These are phyloP conservation scores for Blastobotrys mokoenaii DNA, from an alignment of 805 yeast genomes.

Conservation along the genomic window DNA sequence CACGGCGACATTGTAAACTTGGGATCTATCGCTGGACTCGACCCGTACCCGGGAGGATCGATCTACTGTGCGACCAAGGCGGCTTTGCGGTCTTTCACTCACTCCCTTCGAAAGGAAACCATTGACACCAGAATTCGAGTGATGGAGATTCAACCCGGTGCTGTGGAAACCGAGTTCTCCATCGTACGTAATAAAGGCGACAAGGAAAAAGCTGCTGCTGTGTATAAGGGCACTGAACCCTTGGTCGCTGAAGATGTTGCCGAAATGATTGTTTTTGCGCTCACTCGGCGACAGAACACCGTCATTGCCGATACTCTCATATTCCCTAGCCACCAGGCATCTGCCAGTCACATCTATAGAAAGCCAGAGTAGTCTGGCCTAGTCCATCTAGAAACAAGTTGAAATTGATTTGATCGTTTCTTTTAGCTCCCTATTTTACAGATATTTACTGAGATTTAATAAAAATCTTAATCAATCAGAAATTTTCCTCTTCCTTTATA, in stretches of 20 bases:
- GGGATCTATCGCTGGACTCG: slow-evolving; percentile 66
- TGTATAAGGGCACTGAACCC: slow-evolving; percentile 63
- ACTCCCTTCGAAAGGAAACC: slow-evolving; percentile 61
- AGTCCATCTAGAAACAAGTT: too few relatives aligned
- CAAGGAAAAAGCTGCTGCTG: slow-evolving; percentile 48
- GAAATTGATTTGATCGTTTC: too few relatives aligned
- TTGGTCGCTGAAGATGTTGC: slow-evolving; percentile 67
- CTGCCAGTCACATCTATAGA: slow-evolving; percentile 34
- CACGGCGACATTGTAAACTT: slow-evolving; percentile 51
- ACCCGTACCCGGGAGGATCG: slow-evolving; percentile 64
- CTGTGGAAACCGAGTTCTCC: slow-evolving; percentile 72
- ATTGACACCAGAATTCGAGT: slow-evolving; percentile 62
- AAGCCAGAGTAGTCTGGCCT: neutral
- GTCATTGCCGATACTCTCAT: slow-evolving; percentile 76
- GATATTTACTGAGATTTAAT: too few relatives aligned
- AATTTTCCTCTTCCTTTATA: too few relatives aligned
- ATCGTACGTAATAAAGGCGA: slow-evolving; percentile 59
- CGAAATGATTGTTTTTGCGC: slow-evolving; percentile 58
- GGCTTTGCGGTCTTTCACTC: slow-evolving; percentile 49
- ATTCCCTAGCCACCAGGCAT: slow-evolving; percentile 81
- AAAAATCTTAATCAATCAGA: too few relatives aligned
- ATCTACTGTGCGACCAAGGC: slow-evolving; percentile 65
- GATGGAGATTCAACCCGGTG: slow-evolving; percentile 71
- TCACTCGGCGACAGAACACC: slow-evolving; percentile 60
- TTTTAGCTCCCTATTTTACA: too few relatives aligned